Percentiles rank a stretch among this genome's conserved stretches.
These are phyloP conservation scores for Thraustochytrium striatum DNA, from an alignment of 352 stramenopile species.

Conservation along the genomic window DNA sequence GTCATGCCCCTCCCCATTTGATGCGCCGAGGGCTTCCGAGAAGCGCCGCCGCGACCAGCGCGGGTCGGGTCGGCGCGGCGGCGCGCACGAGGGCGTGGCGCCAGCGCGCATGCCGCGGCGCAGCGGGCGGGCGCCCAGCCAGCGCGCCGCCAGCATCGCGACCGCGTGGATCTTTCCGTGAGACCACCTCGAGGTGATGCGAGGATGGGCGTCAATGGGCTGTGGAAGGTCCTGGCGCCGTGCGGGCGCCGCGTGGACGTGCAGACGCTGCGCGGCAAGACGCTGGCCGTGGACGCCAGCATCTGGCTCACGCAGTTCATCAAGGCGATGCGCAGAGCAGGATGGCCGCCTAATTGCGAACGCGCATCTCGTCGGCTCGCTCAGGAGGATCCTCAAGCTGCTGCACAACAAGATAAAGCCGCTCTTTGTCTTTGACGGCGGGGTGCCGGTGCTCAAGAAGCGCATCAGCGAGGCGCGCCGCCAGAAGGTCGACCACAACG, in stretches of 20 bases:
- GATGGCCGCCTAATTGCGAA: slow-evolving; percentile 85
- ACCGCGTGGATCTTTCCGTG: no score
- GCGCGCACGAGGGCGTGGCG: no score
- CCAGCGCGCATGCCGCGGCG: no score
- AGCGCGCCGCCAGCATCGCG: no score
- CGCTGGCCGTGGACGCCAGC: slow-evolving; percentile 90
- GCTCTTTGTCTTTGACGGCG: slow-evolving; percentile 98
- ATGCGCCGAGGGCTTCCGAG: no score
- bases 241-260: slow-evolving; percentile 93
- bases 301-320: slow-evolving; percentile 99
- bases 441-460: slow-evolving; percentile 93
- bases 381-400: slow-evolving; percentile 86
- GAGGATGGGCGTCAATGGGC: slow-evolving; percentile 94
- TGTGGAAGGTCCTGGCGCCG: slow-evolving; percentile 94
- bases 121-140: no score
- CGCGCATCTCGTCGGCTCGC: slow-evolving; percentile 87
- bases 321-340: slow-evolving; percentile 92
- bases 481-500: slow-evolving; percentile 62
- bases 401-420: slow-evolving; percentile 72
- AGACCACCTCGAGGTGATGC: no score
- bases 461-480: slow-evolving; percentile 57
- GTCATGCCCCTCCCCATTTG: neutral
- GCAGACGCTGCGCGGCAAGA: slow-evolving; percentile 87
- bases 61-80: no score
- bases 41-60: no score